phyloP scores from a whole-genome alignment of 2,329 filamentous ascomycete species.

The Trichoderma koningii region DNA sequence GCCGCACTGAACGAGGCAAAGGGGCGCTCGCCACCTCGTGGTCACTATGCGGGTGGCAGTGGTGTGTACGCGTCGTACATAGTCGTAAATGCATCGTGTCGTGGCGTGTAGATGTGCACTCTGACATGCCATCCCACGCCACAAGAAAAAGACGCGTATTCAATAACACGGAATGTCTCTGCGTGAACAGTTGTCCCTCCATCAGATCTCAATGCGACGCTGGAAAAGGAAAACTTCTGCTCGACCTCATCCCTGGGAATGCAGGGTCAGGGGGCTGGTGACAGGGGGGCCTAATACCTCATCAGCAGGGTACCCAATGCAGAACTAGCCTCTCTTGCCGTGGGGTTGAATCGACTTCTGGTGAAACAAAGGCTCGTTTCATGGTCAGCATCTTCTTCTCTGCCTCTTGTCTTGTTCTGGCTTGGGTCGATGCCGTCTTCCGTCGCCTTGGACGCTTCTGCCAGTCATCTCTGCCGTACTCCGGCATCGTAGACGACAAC shows the following conservation, averaged over 20 bases:
- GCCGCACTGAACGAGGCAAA: not conserved
- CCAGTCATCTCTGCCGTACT: too few relatives aligned
- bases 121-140: constrained; percentile 1
- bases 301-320: constrained; percentile 7
- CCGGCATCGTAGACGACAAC: too few relatives aligned
- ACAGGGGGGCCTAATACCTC: constrained; percentile 20
- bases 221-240: not conserved
- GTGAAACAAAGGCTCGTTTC: constrained; percentile 30
- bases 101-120: not conserved
- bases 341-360: constrained; percentile 18
- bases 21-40: constrained; percentile 5
- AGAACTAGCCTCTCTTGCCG: constrained; percentile 22
- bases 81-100: not conserved
- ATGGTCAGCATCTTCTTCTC: constrained; percentile 17
- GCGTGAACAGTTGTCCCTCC: constrained; percentile 10
- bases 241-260: constrained; percentile 18
- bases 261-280: constrained; percentile 14
- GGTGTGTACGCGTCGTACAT: not conserved
- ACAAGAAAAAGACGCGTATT: not conserved
- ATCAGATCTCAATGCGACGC: constrained; percentile 23
- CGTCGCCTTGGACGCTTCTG: too few relatives aligned
- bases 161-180: not conserved
- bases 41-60: constrained; percentile 1
- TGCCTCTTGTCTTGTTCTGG: too few relatives aligned
- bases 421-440: too few relatives aligned